Base-by-base conservation (phyloP, 2,329 filamentous ascomycete genomes). In the Leptographium procerum region DNA sequence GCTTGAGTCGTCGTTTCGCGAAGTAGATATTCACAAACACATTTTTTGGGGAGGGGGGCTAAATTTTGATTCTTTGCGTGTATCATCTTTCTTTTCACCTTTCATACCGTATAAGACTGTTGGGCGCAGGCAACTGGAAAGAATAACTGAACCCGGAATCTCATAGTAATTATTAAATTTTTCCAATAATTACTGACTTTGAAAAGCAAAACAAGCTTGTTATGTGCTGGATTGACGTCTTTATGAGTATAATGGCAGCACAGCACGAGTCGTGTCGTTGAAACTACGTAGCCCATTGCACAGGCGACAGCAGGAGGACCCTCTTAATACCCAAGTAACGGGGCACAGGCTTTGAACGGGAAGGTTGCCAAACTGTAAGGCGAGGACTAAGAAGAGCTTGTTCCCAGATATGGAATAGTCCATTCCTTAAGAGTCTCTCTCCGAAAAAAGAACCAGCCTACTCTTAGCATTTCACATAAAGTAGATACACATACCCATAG, bases 111-210 rank as follows among this genome's bases (percentile, higher is more conserved):
- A 28, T 24, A 56, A 56, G 54, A 56, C 13, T 24, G 10, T 34
- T 26, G 19, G 52, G 54, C 26, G 40, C 54, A 56, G 54, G 54
- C 43, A 56, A 56, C 54, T 50, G 53, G 28, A 22, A 36, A n/a
- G 22, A 4, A 43, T 19, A 43, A 43, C 9, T 8, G 19, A 43
- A 43, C 9, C 5, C 19, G 28, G n/a, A 31, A 34, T 7, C 24
- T 52, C 40, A 22, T 43, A 43, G 40, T 43, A n/a, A 43, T 16
- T 43, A 7, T 16, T 16, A 43, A 19, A 19, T 43, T 43, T 43
- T 7, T n/a, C n/a, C n/a, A n/a, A 22, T n/a, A 4, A 22, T 43
- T 9, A 19, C n/a, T 43, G 40, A n/a, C 16, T 19, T 22, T n/a
- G 40, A 40, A 14, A n/a, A n/a, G 16, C 40, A 22, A n/a, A n/a